Evolutionary conservation across 2,329 filamentous ascomycete species (phyloP).

Genomic region (Thelonectria rubi): DNA sequence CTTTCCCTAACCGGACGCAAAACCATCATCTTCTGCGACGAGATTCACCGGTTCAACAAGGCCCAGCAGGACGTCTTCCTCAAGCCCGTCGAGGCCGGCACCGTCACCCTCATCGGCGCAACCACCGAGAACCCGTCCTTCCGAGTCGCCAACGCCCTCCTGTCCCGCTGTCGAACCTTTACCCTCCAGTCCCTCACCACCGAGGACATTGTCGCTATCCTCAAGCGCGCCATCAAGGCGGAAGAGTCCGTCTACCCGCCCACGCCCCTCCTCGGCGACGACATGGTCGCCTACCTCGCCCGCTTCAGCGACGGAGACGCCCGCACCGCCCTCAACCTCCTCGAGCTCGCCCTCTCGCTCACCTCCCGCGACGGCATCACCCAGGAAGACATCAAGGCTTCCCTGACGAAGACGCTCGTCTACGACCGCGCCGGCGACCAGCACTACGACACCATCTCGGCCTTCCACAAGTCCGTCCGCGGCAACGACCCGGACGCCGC

Average conservation of each 20-base stretch:
- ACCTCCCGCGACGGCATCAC: conserved; percentile 68
- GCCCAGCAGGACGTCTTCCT: conserved; percentile 95
- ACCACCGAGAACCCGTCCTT: conserved; percentile 98
- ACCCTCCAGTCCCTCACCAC: conserved; percentile 79
- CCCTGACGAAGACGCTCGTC: conserved; percentile 89
- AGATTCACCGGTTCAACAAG: conserved; percentile 93
- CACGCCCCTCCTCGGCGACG: conserved; percentile 74
- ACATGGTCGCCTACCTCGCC: conserved; percentile 82
- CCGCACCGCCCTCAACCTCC: conserved; percentile 87
- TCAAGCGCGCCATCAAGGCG: conserved; percentile 75
- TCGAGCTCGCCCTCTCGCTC: conserved; percentile 87
- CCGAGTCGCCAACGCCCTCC: conserved; percentile 85
- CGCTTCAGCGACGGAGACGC: conserved; percentile 93
- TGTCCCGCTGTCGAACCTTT: conserved; percentile 91
- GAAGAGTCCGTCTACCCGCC: conserved; percentile 59
- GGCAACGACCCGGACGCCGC: conserved; percentile 87
- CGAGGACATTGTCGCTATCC: conserved; percentile 76
- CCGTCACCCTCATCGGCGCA: conserved; percentile 90
- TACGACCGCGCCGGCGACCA: conserved; percentile 96
- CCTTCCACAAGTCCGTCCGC: conserved; percentile 94
- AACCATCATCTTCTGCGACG: conserved; percentile 97
- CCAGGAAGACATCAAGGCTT: conserved; percentile 78
- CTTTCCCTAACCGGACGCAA: conserved; percentile 82
- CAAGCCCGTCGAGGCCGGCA: conserved; percentile 88
- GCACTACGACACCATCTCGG: conserved; percentile 97